phyloP scores from a whole-genome alignment of 495 filamentous ascomycete species.

The Lindgomyces ingoldianus region DNA sequence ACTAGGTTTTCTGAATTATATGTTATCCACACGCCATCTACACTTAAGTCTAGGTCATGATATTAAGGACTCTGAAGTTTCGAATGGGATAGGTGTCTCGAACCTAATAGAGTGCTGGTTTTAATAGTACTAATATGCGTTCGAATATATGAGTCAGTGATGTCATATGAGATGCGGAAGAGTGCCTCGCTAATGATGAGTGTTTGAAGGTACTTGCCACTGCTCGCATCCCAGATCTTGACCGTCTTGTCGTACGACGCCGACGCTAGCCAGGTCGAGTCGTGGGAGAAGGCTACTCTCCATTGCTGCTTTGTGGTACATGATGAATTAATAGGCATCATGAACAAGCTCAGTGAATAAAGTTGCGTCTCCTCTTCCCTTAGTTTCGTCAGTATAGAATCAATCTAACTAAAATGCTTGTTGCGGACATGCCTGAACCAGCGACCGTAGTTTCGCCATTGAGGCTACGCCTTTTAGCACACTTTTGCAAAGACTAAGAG shows the following conservation, averaged over 20 bases:
- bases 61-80: no score
- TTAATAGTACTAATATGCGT: no score
- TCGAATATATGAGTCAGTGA: no score
- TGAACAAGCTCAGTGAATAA: slow-evolving; percentile 21
- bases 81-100: no score
- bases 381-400: neutral
- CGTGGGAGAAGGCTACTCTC: slow-evolving; percentile 32
- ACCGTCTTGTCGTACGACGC: slow-evolving; percentile 13
- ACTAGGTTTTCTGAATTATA: slow-evolving; percentile 36
- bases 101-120: no score
- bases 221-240: slow-evolving; percentile 22
- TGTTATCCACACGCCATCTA: slow-evolving; percentile 36
- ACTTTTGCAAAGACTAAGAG: slow-evolving; percentile 41
- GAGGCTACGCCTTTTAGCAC: slow-evolving; percentile 38
- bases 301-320: slow-evolving; percentile 38
- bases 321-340: slow-evolving; percentile 43
- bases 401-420: neutral
- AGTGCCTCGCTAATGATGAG: neutral
- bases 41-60: slow-evolving; percentile 33
- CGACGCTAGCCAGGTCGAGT: slow-evolving; percentile 19
- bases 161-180: no score
- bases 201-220: slow-evolving; percentile 13
- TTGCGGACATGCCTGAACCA: neutral
- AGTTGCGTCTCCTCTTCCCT: neutral
- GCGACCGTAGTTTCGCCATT: slow-evolving; percentile 6